These are phyloP conservation scores for Arxiozyma telluris DNA, from an alignment of 1,139 yeast genomes.

Conservation along the genomic window DNA sequence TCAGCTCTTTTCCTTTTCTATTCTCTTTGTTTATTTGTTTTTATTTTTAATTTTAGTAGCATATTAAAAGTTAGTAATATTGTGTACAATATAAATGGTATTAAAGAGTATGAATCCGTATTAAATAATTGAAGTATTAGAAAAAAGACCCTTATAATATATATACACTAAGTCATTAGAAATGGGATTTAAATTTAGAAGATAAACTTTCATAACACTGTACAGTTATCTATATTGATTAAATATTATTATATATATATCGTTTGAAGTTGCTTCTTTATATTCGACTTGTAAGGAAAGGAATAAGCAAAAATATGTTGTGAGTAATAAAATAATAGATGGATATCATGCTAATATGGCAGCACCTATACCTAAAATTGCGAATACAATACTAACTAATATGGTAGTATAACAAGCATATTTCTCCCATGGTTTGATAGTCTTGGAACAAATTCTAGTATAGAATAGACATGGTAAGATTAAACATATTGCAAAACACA, in stretches of 20 bases:
- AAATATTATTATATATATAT: too few species aligned
- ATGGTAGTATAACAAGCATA: slow-evolving; percentile 40
- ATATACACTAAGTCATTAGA: neutral
- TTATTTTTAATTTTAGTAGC: neutral
- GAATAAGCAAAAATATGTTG: neutral
- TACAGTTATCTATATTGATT: too few species aligned
- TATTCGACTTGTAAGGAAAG: too few species aligned
- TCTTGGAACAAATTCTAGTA: slow-evolving; percentile 44
- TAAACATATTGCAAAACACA: slow-evolving; percentile 74
- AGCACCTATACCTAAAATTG: slow-evolving; percentile 44
- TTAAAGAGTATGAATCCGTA: neutral
- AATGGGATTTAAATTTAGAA: too few species aligned
- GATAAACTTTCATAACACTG: neutral
- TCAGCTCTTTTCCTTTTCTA: neutral
- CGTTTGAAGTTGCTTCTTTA: neutral
- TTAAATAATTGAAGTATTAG: neutral
- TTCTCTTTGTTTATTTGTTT: too few species aligned
- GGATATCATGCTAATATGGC: slow-evolving; percentile 32
- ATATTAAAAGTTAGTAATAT: neutral
- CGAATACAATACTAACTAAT: slow-evolving; percentile 37
- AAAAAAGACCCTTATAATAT: neutral
- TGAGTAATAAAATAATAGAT: neutral
- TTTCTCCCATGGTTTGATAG: slow-evolving; percentile 36
- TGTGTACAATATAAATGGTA: neutral
- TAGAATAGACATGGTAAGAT: slow-evolving; percentile 71